Conservation (phyloP, 768 basidiomycete species). For the Auriscalpium microsporum region DNA sequence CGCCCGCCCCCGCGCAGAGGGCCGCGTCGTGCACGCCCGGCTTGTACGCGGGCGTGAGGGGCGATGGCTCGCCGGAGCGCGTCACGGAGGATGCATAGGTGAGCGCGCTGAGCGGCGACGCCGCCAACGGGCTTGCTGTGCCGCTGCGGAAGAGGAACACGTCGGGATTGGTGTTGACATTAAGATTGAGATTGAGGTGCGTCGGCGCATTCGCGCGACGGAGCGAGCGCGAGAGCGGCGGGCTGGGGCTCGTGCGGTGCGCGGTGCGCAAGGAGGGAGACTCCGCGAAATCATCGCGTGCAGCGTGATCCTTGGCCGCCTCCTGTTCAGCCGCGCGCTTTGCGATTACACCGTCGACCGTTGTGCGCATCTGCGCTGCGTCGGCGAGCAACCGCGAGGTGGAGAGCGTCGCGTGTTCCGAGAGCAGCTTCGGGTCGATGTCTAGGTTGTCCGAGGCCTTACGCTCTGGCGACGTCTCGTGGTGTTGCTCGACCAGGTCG, state of each 20-base stretch:
- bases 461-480: not conserved
- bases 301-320: no score
- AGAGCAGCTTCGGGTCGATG: slow-evolving; percentile 10
- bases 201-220: no score
- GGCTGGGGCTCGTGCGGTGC: not conserved
- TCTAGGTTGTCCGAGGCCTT: not conserved
- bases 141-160: not conserved
- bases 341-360: no score
- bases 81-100: not conserved
- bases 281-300: no score
- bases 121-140: not conserved
- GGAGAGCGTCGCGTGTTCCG: not conserved
- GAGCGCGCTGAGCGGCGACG: not conserved
- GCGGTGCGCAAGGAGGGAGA: not conserved
- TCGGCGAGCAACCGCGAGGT: not conserved
- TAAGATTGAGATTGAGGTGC: not conserved
- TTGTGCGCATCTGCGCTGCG: not conserved
- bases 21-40: not conserved
- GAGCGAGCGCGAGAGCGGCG: not conserved
- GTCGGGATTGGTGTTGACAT: not conserved
- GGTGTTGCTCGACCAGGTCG: not conserved
- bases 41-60: not conserved
- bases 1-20: not conserved
- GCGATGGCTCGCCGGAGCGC: not conserved
- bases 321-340: no score